Evolutionary conservation across 208 protist genomes (phyloP).

Genomic region (Naegleria fowleri): DNA sequence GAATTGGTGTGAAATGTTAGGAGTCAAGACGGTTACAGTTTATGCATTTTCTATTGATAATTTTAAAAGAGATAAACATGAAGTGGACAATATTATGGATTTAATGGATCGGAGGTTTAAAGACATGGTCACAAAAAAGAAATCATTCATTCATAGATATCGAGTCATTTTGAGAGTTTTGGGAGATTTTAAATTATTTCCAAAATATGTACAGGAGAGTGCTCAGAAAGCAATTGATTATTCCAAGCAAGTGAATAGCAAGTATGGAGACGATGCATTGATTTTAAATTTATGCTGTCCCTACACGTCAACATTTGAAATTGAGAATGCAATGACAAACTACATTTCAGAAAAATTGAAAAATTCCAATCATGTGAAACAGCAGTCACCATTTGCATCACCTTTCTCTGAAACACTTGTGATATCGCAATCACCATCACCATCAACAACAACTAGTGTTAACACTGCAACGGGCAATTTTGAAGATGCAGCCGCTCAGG

Average conservation of each 20-base stretch:
- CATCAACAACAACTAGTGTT: not conserved
- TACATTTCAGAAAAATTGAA: not conserved
- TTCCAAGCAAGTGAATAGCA: slow-evolving; percentile 27
- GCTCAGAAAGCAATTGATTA: slow-evolving; percentile 14
- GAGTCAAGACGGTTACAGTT: slow-evolving; percentile 57
- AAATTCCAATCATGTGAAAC: not conserved
- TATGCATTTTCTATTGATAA: slow-evolving; percentile 79
- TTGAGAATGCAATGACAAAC: slow-evolving; percentile 40
- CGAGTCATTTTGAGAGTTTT: slow-evolving; percentile 43
- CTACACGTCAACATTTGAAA: slow-evolving; percentile 62
- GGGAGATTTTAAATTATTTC: slow-evolving; percentile 42
- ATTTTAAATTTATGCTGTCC: slow-evolving; percentile 62
- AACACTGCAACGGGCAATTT: no score
- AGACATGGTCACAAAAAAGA: slow-evolving; percentile 32
- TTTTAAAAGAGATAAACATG: slow-evolving; percentile 59
- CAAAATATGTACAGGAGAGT: not conserved
- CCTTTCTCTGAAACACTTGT: not conserved
- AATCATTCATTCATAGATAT: slow-evolving; percentile 30
- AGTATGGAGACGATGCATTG: slow-evolving; percentile 30
- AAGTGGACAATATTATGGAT: slow-evolving; percentile 63
- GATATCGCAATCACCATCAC: not conserved
- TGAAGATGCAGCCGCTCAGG: no score
- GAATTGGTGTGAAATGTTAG: slow-evolving; percentile 63
- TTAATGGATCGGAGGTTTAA: slow-evolving; percentile 52
- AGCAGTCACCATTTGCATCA: not conserved